Evolutionary conservation across 73 alveolate species (phyloP), one percentile per base, ranked within the genome.

Genomic region (Durusdinium trenchii): DNA sequence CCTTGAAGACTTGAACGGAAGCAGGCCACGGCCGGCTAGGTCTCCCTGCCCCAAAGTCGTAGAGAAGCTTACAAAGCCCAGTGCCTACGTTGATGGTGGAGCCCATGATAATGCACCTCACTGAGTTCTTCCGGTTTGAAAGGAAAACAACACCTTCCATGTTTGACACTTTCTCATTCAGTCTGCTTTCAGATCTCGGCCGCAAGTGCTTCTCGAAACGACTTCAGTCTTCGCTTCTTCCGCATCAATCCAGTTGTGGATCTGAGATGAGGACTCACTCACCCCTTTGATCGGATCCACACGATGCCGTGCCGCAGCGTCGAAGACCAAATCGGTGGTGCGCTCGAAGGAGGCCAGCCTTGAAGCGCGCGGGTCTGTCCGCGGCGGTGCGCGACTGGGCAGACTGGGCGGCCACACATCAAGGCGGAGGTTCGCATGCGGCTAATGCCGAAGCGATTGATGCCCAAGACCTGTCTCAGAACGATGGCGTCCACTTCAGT

Each of bases 21-120:
- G n/a, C n/a, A n/a, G n/a, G n/a, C n/a, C n/a, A n/a, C n/a, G n/a
- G n/a, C n/a, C n/a, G n/a, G n/a, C n/a, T n/a, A n/a, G n/a, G n/a
- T n/a, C 36, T 23, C n/a, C 47, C 46, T 14, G 71, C 47, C 12
- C 28, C 10, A 45, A 94, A 94, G 93, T 99, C 99, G 99, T 99
- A 99, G 84, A 99, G 87, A 48, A 99, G 83, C 95, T 99, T 99
- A 99, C 99, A 99, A 38, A 99, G 85, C 43, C 99, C 99, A 4
- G 99, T 99, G 43, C 99, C 99, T 64, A 99, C 99, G 45, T 99
- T 99, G 42, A 99, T 94, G 81, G 99, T 84, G 71, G 99, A 99
- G 91, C 99, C 99, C 99, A 99, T 99, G 96, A 99, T 99, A 98
- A 99, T 99, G 98, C 99, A 99, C 99, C 99, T 99, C 86, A 99